Evolutionary conservation across 2,329 filamentous ascomycete species (phyloP).

Genomic region (Aspergillus ruber): DNA sequence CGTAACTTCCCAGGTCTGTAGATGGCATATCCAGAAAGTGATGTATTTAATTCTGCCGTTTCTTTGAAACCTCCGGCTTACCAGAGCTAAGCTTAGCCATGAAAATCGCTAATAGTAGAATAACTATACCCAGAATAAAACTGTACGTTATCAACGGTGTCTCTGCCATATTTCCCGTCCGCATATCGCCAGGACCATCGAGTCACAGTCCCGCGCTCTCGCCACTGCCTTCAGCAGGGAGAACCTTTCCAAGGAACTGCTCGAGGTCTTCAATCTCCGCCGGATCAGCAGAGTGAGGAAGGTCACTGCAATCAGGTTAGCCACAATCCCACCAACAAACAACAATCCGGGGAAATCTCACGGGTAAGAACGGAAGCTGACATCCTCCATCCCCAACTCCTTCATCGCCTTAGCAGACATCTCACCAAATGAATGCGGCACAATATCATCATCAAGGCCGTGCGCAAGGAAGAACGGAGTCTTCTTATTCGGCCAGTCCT

Average conservation of each 20-base stretch:
- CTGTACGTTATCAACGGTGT: conserved; percentile 9
- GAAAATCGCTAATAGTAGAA: conserved; percentile 18
- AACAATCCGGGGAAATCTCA: conserved; percentile 38
- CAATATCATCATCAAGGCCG: conserved; percentile 69
- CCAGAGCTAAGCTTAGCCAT: conserved; percentile 11
- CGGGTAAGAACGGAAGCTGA: conserved; percentile 70
- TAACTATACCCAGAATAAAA: conserved; percentile 17
- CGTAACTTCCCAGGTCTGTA: no score
- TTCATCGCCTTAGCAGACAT: conserved; percentile 61
- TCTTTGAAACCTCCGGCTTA: conserved; percentile 4
- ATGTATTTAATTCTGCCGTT: neutral
- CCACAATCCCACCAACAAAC: conserved; percentile 5
- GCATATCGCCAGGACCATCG: conserved; percentile 5
- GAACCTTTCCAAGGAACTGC: conserved; percentile 48
- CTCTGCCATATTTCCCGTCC: neutral
- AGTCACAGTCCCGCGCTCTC: conserved; percentile 31
- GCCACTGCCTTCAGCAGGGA: conserved; percentile 48
- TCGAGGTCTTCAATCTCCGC: conserved; percentile 80
- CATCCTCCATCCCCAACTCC: conserved; percentile 59
- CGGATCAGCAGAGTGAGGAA: conserved; percentile 69
- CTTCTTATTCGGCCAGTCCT: conserved; percentile 57
- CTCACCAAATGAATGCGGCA: conserved; percentile 63
- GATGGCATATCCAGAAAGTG: no score
- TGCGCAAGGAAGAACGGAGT: conserved; percentile 88
- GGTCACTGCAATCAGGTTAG: conserved; percentile 42